phyloP scores from a whole-genome alignment of 352 stramenopile genomes.

The Aphanomyces astaci region DNA sequence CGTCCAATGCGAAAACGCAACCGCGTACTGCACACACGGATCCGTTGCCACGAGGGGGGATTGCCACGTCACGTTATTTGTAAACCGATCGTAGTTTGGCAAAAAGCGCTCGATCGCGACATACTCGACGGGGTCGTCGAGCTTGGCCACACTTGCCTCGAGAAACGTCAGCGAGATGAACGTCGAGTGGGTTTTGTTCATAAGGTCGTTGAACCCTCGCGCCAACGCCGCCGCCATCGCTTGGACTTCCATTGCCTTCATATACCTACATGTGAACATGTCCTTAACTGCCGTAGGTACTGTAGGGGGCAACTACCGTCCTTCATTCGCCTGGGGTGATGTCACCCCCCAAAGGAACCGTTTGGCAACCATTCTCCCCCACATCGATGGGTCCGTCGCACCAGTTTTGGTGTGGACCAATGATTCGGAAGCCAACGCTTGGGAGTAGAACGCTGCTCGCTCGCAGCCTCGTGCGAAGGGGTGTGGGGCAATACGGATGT shows the following conservation, averaged over 20 bases:
- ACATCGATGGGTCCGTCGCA: too few species aligned
- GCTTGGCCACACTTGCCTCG: constrained; percentile 30
- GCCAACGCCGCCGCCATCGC: constrained; percentile 37
- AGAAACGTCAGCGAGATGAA: constrained; percentile 22
- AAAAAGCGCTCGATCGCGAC: constrained; percentile 28
- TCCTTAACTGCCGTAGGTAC: not conserved
- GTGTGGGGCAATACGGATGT: constrained; percentile 29
- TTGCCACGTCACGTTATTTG: constrained; percentile 37
- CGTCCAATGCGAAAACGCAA: constrained; percentile 35
- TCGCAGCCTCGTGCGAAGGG: constrained; percentile 37
- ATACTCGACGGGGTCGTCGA: constrained; percentile 24
- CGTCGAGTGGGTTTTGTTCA: constrained; percentile 15
- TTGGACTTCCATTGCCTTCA: constrained; percentile 35
- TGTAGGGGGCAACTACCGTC: not conserved
- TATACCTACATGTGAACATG: constrained; percentile 28
- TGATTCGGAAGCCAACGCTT: constrained; percentile 26
- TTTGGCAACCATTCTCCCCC: constrained; percentile 31
- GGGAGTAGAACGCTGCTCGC: constrained; percentile 31
- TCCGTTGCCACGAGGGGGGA: not conserved
- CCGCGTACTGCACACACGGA: constrained; percentile 8
- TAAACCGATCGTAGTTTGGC: constrained; percentile 19
- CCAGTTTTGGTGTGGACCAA: not conserved
- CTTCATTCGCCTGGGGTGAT: constrained; percentile 23
- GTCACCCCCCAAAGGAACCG: constrained; percentile 26
- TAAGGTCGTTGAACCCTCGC: constrained; percentile 29